These are phyloP conservation scores for Lasiosphaeris hirsuta DNA, from an alignment of 495 filamentous ascomycete genomes.

Conservation along the genomic window DNA sequence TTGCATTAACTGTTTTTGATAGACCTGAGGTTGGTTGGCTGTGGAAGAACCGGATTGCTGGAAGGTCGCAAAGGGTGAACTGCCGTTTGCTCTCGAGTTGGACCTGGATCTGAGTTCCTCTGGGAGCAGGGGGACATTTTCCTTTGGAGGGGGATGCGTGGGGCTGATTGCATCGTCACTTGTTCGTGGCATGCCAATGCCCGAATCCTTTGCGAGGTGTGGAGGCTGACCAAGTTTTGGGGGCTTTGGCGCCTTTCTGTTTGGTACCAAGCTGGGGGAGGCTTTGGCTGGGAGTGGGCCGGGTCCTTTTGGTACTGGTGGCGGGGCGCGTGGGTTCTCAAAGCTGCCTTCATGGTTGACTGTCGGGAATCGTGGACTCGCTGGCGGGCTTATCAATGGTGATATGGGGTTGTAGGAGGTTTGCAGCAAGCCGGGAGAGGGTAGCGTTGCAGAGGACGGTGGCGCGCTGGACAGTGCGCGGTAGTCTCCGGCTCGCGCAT, in stretches of 20 bases:
- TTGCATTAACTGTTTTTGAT: constrained; percentile 66
- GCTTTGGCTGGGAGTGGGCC: constrained; percentile 44
- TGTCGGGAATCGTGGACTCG: constrained; percentile 87
- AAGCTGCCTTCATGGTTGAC: constrained; percentile 87
- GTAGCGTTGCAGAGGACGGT: constrained; percentile 38
- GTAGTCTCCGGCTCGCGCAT: constrained; percentile 63
- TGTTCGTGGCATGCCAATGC: constrained; percentile 51
- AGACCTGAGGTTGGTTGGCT: constrained; percentile 41
- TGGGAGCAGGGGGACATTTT: constrained; percentile 49
- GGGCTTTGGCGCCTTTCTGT: constrained; percentile 64
- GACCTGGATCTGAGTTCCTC: constrained; percentile 54
- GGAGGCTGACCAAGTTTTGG: constrained; percentile 53
- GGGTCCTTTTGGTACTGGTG: constrained; percentile 70
- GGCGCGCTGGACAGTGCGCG: constrained; percentile 42
- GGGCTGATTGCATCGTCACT: constrained; percentile 48
- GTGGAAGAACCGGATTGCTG: constrained; percentile 31
- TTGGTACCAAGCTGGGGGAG: constrained; percentile 55
- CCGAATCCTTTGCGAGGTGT: constrained; percentile 50
- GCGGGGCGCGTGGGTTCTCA: constrained; percentile 91
- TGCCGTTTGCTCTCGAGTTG: constrained; percentile 50
- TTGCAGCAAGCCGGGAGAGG: constrained; percentile 45
- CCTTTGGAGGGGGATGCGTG: constrained; percentile 45
- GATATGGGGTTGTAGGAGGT: constrained; percentile 53
- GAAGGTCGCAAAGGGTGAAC: constrained; percentile 37
- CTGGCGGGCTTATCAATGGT: constrained; percentile 73